A percentile compares a stretch with the other conserved stretches of the same genome.
Evolutionary conservation across 805 yeast species (phyloP).

Genomic region (Kluyveromyces lactis): DNA sequence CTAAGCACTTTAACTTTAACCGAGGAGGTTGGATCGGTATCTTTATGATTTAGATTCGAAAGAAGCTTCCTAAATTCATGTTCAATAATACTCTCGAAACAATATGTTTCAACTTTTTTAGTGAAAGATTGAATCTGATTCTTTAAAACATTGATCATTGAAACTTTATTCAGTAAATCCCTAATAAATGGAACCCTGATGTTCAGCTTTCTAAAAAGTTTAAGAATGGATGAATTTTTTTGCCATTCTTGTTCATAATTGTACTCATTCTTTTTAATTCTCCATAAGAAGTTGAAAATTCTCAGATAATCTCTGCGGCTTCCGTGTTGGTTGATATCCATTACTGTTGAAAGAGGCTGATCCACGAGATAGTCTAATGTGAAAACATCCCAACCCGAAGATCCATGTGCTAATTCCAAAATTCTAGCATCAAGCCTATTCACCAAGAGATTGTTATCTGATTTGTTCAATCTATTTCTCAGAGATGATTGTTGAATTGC

Average conservation of each 20-base stretch:
- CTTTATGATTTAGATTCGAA: conserved; percentile 24
- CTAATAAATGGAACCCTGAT: conserved; percentile 19
- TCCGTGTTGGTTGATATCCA: conserved; percentile 40
- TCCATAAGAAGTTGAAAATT: conserved; percentile 81
- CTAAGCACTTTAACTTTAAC: conserved; percentile 24
- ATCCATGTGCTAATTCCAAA: conserved; percentile 62
- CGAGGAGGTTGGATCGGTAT: conserved; percentile 25
- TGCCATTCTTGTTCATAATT: conserved; percentile 45
- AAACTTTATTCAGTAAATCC: conserved; percentile 23
- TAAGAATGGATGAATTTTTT: conserved; percentile 26
- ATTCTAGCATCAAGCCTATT: conserved; percentile 74
- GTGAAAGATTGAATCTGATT: conserved; percentile 30
- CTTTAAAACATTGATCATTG: conserved; percentile 25
- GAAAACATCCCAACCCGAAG: conserved; percentile 87
- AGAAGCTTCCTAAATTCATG: conserved; percentile 24
- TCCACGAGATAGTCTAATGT: conserved; percentile 66
- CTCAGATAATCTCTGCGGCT: conserved; percentile 56
- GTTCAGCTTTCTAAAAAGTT: conserved; percentile 19
- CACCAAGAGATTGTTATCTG: conserved; percentile 33
- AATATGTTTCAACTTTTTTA: conserved; percentile 25
- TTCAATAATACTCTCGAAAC: conserved; percentile 28
- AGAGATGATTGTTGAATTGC: conserved; percentile 52
- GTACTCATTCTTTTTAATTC: conserved; percentile 53
- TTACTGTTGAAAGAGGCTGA: conserved; percentile 45
- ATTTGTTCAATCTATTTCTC: conserved; percentile 29